These are phyloP conservation scores for Sporisorium graminicola DNA, from an alignment of 1,284 basidiomycete species.

Conservation along the genomic window DNA sequence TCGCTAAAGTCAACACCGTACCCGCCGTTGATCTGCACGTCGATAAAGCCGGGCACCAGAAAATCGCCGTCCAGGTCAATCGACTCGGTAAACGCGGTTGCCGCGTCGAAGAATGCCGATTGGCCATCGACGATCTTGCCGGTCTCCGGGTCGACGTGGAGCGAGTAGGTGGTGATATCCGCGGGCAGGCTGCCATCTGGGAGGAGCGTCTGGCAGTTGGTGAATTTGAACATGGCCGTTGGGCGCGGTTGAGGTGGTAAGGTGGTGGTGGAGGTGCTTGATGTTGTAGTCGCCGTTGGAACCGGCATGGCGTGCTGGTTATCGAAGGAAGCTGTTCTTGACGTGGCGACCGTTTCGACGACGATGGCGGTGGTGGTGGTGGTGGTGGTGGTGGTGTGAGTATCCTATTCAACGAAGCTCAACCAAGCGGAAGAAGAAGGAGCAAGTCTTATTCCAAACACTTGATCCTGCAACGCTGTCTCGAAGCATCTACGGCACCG, in stretches of 20 bases:
- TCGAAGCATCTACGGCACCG: neutral
- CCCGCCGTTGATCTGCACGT: conserved; percentile 87
- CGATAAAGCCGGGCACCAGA: conserved; percentile 79
- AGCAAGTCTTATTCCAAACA: neutral
- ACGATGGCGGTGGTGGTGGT: no score
- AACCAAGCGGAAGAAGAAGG: no score
- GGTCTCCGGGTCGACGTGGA: conserved; percentile 20
- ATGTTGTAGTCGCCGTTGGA: conserved; percentile 9
- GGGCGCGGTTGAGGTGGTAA: neutral
- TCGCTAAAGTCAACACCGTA: conserved; percentile 91
- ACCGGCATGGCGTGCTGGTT: conserved; percentile 3
- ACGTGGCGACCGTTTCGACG: no score
- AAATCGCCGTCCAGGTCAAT: conserved; percentile 43
- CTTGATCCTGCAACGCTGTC: neutral
- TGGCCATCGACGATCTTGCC: conserved; percentile 45
- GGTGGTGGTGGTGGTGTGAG: neutral
- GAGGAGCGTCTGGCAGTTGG: conserved; percentile 41
- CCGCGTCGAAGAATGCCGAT: conserved; percentile 33
- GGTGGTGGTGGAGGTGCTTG: neutral
- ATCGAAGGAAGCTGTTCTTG: no score
- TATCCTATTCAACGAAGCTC: neutral
- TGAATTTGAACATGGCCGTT: conserved; percentile 23
- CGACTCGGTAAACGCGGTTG: conserved; percentile 9
- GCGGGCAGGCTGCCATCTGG: conserved; percentile 24
- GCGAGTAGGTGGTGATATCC: conserved; percentile 33